Evolutionary conservation across 495 filamentous ascomycete species (phyloP), one percentile per base, ranked within the genome.

Genomic region (Penicillium roqueforti): DNA sequence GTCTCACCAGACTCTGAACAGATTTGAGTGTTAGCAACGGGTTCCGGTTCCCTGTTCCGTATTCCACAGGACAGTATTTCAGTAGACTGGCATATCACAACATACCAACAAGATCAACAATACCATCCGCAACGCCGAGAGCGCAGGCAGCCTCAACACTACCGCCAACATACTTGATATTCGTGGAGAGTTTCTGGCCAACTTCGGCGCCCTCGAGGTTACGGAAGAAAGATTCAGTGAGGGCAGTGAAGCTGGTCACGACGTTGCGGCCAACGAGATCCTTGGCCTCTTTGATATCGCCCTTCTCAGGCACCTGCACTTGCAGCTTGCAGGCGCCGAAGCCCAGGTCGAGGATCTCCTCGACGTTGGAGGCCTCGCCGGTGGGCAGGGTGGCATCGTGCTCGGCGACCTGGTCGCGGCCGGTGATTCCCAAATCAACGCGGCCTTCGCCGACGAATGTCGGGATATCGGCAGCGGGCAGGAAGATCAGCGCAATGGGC

Each of bases 111-210:
- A 98, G 82, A 75, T 98, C 95, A 22, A 98, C 91, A 68, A 98
- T 95, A 31, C 93, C 93, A 69, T 97, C 91, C 18, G 93, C 93
- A 32, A 97, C 91, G 42, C 93, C 95, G 52, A 98, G 78, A 47
- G 93, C 91, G 68, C 92, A 97, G 42, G 95, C 92, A 42, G 92
- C 91, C 73, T 98, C 93, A 22, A 97, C 93, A 75, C 92, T 97
- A 2, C 95, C 93, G 51, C 92, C 90, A 43, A 96, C 80, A 65
- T 91, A 91, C 63, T 93, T 89, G 58, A 98, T 93, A 61, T 88
- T 88, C 5, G 95, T 64, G 68, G 68, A 51, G 54, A 74, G 53
- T 65, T 71, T 62, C 44, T 70, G 61, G 40, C 68, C 60, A 57
- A 63, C 71, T 8, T 40, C 58, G 19, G 26, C 60, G 10, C 71